These are phyloP conservation scores for Dendrobium nobile DNA, from an alignment of 106 monocot species.

Conservation along the genomic window DNA sequence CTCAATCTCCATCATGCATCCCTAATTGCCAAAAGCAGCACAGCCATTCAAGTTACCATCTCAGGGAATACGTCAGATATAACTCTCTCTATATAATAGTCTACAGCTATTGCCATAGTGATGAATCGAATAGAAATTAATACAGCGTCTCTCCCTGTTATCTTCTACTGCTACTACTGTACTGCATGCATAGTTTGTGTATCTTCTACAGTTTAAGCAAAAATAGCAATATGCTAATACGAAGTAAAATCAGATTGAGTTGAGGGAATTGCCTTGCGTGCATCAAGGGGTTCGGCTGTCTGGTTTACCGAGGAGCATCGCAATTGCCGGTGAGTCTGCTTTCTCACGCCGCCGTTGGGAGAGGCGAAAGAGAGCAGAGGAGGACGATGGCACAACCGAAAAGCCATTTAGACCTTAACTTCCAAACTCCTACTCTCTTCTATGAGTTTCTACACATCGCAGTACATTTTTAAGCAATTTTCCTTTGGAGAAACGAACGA, in stretches of 20 bases:
- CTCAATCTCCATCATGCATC: too few relatives aligned
- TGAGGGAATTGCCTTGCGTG: slow-evolving; percentile 13
- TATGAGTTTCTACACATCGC: not conserved
- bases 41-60: too few relatives aligned
- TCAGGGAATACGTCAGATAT: too few relatives aligned
- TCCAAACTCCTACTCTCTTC: not conserved
- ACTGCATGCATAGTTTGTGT: not conserved
- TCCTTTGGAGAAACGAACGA: too few relatives aligned
- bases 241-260: not conserved
- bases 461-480: too few relatives aligned
- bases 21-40: too few relatives aligned
- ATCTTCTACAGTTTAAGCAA: not conserved
- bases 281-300: slow-evolving; percentile 11
- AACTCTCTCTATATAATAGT: too few relatives aligned
- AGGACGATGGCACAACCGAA: slow-evolving; percentile 10
- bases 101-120: too few relatives aligned
- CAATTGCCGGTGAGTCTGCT: not conserved
- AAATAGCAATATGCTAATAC: not conserved
- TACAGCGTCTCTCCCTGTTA: too few relatives aligned
- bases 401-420: slow-evolving; percentile 7
- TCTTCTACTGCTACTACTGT: too few relatives aligned
- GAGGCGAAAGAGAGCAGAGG: not conserved
- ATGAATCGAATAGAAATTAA: too few relatives aligned
- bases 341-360: not conserved
- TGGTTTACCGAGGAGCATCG: slow-evolving; percentile 18